Evolutionary conservation across 495 filamentous ascomycete species (phyloP), one percentile per base, ranked within the genome.

Genomic region (Rhizodiscina lignyota): DNA sequence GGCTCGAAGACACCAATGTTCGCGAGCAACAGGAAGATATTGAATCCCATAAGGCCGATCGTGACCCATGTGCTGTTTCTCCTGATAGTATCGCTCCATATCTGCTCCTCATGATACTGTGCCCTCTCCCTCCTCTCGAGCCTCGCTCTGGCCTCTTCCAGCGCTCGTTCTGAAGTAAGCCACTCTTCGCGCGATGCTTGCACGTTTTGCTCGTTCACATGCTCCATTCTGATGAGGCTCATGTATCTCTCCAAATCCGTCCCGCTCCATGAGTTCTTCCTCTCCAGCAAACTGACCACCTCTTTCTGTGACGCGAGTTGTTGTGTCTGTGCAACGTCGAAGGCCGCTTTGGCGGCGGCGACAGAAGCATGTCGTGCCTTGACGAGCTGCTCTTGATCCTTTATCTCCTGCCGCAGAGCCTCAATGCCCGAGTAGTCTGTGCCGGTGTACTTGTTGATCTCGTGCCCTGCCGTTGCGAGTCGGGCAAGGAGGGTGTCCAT

Each of bases 21-120:
- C 30, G 85, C 67, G 29, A 97, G 54, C 53, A 97, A 85, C 26
- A 97, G 52, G 26, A 96, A 54, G 2, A 96, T 77, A 47, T 97
- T 97, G 29, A 96, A 68, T 4, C 89, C 86, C 89, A 97, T 96
- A 44, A 97, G 58, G 0, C 89, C 89, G 77, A 91, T 94, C 2
- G 89, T 97, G 17, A 89, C 85, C 89, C 89, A 97, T 4, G 89
- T 96, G 45, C 75, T 83, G 70, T 94, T 93, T 39, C 89, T 64
- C 28, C 89, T 68, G 51, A 97, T 97, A 51, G 92, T 89, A 50
- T 97, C 89, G 47, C 79, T 87, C 89, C 89, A 97, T 31, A 97
- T 93, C 63, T 97, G 89, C 58, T 97, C 89, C 57, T 97, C 89
- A 58, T 97, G 89, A 59, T 97, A 97, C 19, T 89, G 74, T 20